These are phyloP conservation scores for Chrysanthemum makinoi DNA, from an alignment of 129 eudicot species.

Conservation along the genomic window DNA sequence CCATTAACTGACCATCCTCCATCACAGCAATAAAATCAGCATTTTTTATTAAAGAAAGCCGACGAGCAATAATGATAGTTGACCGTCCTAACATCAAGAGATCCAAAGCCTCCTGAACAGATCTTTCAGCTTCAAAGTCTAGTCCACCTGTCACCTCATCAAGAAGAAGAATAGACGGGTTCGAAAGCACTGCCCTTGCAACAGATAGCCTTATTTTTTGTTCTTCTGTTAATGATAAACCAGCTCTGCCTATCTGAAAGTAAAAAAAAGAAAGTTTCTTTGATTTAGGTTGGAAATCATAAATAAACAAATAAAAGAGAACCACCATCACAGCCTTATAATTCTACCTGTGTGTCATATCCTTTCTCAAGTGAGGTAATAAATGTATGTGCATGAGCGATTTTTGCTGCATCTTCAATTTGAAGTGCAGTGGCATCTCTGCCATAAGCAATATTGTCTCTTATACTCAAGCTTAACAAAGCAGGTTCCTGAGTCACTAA, in stretches of 20 bases:
- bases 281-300: not conserved
- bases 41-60: slow-evolving; percentile 79
- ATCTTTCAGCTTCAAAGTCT: slow-evolving; percentile 96
- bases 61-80: slow-evolving; percentile 83
- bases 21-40: slow-evolving; percentile 95
- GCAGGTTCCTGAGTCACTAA: slow-evolving; percentile 98
- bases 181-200: slow-evolving; percentile 92
- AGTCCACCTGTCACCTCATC: slow-evolving; percentile 99
- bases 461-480: slow-evolving; percentile 79
- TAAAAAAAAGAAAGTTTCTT: not conserved
- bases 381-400: slow-evolving; percentile 87
- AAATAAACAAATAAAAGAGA: not conserved
- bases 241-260: slow-evolving; percentile 84
- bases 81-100: slow-evolving; percentile 92
- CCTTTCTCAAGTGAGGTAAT: slow-evolving; percentile 87
- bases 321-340: not conserved
- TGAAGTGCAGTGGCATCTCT: slow-evolving; percentile 77
- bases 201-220: slow-evolving; percentile 87
- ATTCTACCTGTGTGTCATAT: slow-evolving; percentile 86
- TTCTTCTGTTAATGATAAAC: slow-evolving; percentile 77
- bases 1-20: slow-evolving; percentile 96
- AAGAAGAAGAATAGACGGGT: slow-evolving; percentile 88
- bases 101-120: slow-evolving; percentile 97
- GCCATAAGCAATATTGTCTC: slow-evolving; percentile 93
- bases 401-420: slow-evolving; percentile 96